Evolutionary conservation across 2,329 filamentous ascomycete genomes (phyloP), one percentile per base, ranked within the genome.

Genomic region (Penicillium sp.): DNA sequence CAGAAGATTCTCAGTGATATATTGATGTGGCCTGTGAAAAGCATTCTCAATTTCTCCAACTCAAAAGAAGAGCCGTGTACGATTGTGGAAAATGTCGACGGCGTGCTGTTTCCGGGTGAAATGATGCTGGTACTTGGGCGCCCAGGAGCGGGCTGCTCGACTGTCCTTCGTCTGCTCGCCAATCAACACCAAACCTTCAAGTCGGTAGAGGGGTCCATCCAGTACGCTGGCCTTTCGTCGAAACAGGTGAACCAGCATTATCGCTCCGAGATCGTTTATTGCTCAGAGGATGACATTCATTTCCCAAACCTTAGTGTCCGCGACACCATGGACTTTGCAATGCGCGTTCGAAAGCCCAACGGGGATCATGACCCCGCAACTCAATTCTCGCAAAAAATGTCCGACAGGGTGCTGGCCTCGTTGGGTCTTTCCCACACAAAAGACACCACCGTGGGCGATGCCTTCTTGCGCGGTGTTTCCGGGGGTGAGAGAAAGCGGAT

Each of bases 401-500:
- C 5, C 9, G 76, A 77, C 75, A 65, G 71, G 7, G 67, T 76
- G 8, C 16, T 40, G 16, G 10, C 6, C 6, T n/a, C 38, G 3
- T 71, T 75, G 44, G 75, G 74, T n/a, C 59, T 77, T 18, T 69
- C 66, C 7, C 75, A 77, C 55, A 77, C 75, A 2, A 68, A 69
- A 55, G 74, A 77, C 52, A 77, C 80, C n/a, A 80, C 82, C 69
- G 77, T 77, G 27, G 75, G 75, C 4, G 69, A 85, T 61, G 82
- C 86, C 45, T 86, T 81, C 57, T 77, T 86, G 14, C 79, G 84
- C 21, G 84, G 85, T 31, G 84, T 87, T 5, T 84, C 80, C 27
- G 85, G 85, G 57, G 84, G 84, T 48, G 82, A 86, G 62, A 69
- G 83, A 46, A 87, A 87, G 66, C 78, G 85, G 69, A 84, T 87